Conservation (phyloP, 257 asterid genomes). For the Solanum tacnaense region DNA sequence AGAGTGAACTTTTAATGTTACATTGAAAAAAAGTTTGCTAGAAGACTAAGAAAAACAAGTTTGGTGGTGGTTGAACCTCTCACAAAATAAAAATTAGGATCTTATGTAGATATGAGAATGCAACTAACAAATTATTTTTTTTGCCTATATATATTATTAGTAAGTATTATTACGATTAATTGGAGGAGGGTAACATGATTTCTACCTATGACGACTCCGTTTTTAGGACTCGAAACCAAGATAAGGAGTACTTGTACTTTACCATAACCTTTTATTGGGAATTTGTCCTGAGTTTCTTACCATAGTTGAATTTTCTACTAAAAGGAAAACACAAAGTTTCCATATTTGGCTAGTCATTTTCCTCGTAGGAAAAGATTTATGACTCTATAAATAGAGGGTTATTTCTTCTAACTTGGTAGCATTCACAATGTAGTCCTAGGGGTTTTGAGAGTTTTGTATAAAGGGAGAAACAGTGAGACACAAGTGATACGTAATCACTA, state of each 20-base stretch:
- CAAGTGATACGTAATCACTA: too few species aligned
- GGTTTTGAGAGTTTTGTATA: background rate
- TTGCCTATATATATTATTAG: background rate
- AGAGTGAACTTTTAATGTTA: slow-evolving; percentile 19
- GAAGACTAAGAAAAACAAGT: slow-evolving; percentile 16
- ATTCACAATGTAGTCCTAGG: background rate
- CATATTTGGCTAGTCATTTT: background rate
- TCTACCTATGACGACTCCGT: background rate
- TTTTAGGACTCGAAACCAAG: background rate
- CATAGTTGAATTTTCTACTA: background rate
- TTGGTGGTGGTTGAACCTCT: slow-evolving; percentile 89
- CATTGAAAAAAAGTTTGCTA: slow-evolving; percentile 33
- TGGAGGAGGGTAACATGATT: background rate
- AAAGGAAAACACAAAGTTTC: too few species aligned
- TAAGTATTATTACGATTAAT: background rate
- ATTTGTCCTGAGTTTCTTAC: too few species aligned
- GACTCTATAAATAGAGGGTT: background rate
- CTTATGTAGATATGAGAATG: background rate
- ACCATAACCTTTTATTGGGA: background rate
- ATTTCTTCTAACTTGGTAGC: background rate
- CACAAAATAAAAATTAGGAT: background rate
- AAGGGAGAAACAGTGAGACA: too few species aligned
- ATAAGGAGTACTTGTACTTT: background rate
- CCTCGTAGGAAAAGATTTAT: background rate
- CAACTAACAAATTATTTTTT: background rate